Percentiles rank a stretch among this genome's conserved stretches.
phyloP scores from a whole-genome alignment of 495 filamentous ascomycete genomes.

The Lophium mytilinum region DNA sequence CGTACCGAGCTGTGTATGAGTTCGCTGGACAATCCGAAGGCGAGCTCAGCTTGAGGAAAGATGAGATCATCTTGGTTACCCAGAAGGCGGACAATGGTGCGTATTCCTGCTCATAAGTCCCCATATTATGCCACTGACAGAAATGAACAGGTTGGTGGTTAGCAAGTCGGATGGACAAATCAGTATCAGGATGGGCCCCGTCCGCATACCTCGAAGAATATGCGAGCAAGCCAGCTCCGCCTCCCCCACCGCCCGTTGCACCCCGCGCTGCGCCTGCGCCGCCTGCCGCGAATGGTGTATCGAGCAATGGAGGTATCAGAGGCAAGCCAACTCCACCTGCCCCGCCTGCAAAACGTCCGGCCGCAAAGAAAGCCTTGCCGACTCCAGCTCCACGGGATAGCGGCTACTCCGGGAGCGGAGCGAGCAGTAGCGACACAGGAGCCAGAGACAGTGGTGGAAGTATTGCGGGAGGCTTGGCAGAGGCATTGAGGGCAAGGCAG shows the following conservation, averaged over 20 bases:
- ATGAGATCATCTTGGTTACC: constrained; percentile 74
- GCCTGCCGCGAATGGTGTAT: constrained; percentile 33
- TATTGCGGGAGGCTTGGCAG: constrained; percentile 75
- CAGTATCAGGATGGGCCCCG: constrained; percentile 81
- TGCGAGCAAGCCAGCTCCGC: constrained; percentile 28
- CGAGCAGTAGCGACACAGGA: constrained; percentile 51
- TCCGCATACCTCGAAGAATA: constrained; percentile 88
- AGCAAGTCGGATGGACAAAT: constrained; percentile 56
- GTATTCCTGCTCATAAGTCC: constrained; percentile 21
- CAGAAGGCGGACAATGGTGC: constrained; percentile 88
- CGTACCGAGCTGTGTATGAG: constrained; percentile 78
- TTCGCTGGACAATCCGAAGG: constrained; percentile 71
- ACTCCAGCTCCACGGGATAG: constrained; percentile 48
- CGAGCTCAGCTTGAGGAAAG: constrained; percentile 67
- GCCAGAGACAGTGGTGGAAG: constrained; percentile 50
- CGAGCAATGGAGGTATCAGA: constrained; percentile 44
- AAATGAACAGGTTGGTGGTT: constrained; percentile 78
- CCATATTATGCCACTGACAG: not conserved
- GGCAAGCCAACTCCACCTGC: constrained; percentile 70
- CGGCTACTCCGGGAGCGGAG: constrained; percentile 46
- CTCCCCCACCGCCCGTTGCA: constrained; percentile 34
- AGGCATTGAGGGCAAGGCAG: constrained; percentile 69
- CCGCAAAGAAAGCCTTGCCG: constrained; percentile 55
- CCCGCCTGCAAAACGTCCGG: constrained; percentile 82
- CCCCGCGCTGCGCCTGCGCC: constrained; percentile 42